Evolutionary conservation across 148 eudicot species (phyloP), one percentile per base, ranked within the genome.

Genomic region (Chenopodium berlandieri): DNA sequence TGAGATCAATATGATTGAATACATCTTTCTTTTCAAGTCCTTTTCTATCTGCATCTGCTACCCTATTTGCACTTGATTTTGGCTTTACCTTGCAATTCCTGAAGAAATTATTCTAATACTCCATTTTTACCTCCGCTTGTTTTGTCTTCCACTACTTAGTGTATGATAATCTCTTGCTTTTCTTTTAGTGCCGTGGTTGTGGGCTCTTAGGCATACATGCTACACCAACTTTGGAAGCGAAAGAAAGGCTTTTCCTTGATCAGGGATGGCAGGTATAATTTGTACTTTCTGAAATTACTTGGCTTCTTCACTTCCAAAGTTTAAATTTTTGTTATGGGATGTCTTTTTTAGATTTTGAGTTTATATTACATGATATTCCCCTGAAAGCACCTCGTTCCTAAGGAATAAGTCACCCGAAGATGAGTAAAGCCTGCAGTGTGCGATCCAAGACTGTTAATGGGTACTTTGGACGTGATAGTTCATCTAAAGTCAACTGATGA

Each of bases 181-280:
- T 40, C 70, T 78, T 48, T 69, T 86, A 96, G 99, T 94, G 92
- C 83, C 98, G 99, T 81, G 99, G 99, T 65, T 96, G 99, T 90
- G 95, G 86, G 79, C 88, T 96, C 71, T 89, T 96, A 85, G 91
- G 99, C 70, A 91, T 96, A 65, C 82, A 92, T 89, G 98, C 86
- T 85, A 96, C 99, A 76, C 99, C 99, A 81, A 94, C 99, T 64
- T 84, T 96, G 88, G 87, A 83, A 75, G 98, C 97, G 22, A 96
- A 94, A 88, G 97, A 94, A 88, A 91, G 84, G 69, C 92, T 94
- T 80, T 96, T 94, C 85, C 89, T 91, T 58, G 94, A 94, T 83
- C 97, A 94, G 73, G 99, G 99, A 84, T 94, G 99, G 99, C 95
- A 96, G 98, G 99, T 96, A 92, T 84, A 63, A 19, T 27, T 63